Evolutionary conservation across 2,329 filamentous ascomycete species (phyloP), one percentile per base, ranked within the genome.

Genomic region (Exophiala sp.): DNA sequence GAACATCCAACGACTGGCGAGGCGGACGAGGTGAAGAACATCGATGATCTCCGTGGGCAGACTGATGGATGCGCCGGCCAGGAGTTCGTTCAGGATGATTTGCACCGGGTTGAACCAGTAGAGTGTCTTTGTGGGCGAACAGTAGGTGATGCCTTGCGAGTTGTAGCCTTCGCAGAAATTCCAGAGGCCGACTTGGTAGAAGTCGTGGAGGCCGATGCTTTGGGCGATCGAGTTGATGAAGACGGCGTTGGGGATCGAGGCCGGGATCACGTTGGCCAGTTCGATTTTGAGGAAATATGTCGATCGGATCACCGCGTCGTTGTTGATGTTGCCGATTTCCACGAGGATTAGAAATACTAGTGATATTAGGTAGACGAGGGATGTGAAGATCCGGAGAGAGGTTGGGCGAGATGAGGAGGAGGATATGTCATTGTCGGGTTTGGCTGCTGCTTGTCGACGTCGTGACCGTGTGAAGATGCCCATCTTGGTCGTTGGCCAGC

Each of bases 61-160:
- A 9, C 85, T 85, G 65, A 96, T 89, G 29, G 82, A 86, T 18
- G 89, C 88, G 37, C 89, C 88, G 9, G 86, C 71, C 8, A 97
- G 77, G 22, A 97, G 75, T 69, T 95, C 85, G 60, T 79, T 80
- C 56, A 88, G 73, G 41, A 97, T 72, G 58, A 96, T 88, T 50
- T 84, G 73, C 35, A 95, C 84, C 0, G 90, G 90, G 66, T 96
- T 88, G 72, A 96, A 96, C 84, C 87, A 95, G 71, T 87, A 97
- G 48, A 90, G 73, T 6, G 75, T 73, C 61, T 80, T 62, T 0
- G 88, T 85, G 4, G 70, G 69, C 6, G 85, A 89, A 69, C 91
- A 97, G 56, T 72, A 70, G 0, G 87, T 91, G 55, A 93, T 81
- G 30, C 86, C 86, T 68, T 83, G 74, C 60, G 79, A 76, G 48